Evolutionary conservation across 257 asterid species (phyloP).

Genomic region (Jacaranda copaia): DNA sequence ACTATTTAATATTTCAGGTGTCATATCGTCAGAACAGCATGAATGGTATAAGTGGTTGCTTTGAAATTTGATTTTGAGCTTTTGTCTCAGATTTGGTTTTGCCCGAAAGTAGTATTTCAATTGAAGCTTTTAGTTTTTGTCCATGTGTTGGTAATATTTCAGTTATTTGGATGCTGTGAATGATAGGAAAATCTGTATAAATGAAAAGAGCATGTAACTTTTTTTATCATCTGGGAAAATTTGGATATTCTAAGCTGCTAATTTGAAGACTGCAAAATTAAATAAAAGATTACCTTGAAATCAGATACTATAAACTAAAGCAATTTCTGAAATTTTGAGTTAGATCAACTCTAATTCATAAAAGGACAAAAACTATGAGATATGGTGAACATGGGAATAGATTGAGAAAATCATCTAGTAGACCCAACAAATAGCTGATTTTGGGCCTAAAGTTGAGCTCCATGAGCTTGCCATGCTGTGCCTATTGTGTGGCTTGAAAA

Average conservation of each 20-base stretch:
- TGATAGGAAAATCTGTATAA: background rate
- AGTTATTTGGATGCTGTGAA: background rate
- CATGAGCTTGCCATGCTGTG: background rate
- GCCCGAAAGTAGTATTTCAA: background rate
- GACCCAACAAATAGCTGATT: background rate
- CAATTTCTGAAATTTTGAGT: background rate
- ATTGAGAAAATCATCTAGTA: background rate
- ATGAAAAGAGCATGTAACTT: background rate
- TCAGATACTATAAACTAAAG: conserved; percentile 3
- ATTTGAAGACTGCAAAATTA: background rate
- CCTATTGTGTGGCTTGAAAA: conserved; percentile 2
- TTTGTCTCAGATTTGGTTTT: background rate
- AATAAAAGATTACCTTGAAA: background rate
- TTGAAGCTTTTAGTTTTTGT: background rate
- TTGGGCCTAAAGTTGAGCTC: conserved; percentile 4
- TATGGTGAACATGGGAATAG: background rate
- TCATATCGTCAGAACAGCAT: background rate
- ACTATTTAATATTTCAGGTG: conserved; percentile 3
- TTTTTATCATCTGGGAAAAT: background rate
- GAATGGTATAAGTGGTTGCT: background rate
- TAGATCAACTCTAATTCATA: background rate
- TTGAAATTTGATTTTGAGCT: too few relatives aligned
- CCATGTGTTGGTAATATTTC: conserved; percentile 10
- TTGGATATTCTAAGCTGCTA: background rate
- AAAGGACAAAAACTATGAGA: background rate